Evolutionary conservation across 495 filamentous ascomycete genomes (phyloP), one percentile per base, ranked within the genome.

Genomic region (Neurospora sp.): DNA sequence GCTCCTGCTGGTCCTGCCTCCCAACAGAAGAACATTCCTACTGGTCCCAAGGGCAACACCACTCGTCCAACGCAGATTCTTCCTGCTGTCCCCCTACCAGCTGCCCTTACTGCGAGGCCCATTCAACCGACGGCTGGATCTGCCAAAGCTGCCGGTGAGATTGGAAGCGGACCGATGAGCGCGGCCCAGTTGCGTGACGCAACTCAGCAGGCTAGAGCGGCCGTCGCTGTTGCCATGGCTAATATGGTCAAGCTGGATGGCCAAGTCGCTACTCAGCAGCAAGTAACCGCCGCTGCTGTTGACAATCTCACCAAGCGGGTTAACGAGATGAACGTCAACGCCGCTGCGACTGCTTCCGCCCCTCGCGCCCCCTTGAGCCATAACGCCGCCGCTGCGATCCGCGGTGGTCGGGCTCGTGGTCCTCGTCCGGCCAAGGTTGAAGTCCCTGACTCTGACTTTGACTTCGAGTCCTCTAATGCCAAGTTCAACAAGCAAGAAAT

Each of bases 401-500:
- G 81, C 77, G 88, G 91, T 72, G 85, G 87, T 20, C 86, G 88
- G 62, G 86, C 87, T 39, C 86, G 87, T 35, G 84, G 88, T 27
- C 81, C 84, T 46, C 82, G 85, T 40, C 81, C 83, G 44, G 86
- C 86, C 77, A 96, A 93, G 83, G 87, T 98, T 27, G 95, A 97
- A 72, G 91, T 98, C 39, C 96, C 96, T 0, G 85, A 90, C 41
- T 88, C 92, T 3, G 96, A 98, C 77, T 99, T 93, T 79, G 96
- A 99, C 79, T 99, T 99, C 80, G 90, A 91, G 75, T 89, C 89
- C 10, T 88, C 95, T 69, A 99, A 99, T 78, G 94, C 94, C 18
- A 97, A 97, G 81, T 98, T 99, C 85, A 98, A 96, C 86, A 99
- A 99, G 83, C 91, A 97, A 77, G 94, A 97, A 77, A 82, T 98